Percentiles rank a stretch among this genome's conserved stretches.
phyloP scores from a whole-genome alignment of 148 eudicot genomes.

The Cornus kousa region DNA sequence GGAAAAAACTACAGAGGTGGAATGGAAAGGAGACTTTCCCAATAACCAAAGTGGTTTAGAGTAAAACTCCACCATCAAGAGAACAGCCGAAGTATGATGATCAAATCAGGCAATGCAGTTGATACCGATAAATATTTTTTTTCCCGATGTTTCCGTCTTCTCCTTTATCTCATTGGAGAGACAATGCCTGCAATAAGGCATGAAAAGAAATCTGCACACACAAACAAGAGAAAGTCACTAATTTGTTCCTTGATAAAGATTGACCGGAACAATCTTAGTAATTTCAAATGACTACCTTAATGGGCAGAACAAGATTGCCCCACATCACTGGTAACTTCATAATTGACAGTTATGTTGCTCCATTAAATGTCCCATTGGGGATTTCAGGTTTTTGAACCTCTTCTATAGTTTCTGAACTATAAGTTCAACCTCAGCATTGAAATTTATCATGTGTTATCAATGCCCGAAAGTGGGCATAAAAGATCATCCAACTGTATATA shows the following conservation, averaged over 20 bases:
- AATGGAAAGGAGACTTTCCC: not conserved
- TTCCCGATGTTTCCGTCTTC: not conserved
- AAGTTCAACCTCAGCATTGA: not conserved
- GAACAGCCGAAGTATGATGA: not conserved
- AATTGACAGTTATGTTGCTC: slow-evolving; percentile 8
- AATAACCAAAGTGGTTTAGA: not conserved
- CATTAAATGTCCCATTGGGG: not conserved
- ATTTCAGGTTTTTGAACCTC: not conserved
- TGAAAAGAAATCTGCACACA: slow-evolving; percentile 13
- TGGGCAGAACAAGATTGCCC: not conserved
- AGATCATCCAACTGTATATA: slow-evolving; percentile 50
- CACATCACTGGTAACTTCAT: slow-evolving; percentile 3
- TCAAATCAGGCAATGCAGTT: slow-evolving; percentile 6
- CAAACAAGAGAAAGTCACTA: not conserved
- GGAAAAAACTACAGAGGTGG: not conserved
- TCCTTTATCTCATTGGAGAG: not conserved
- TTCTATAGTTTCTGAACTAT: not conserved
- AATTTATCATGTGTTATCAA: slow-evolving; percentile 17
- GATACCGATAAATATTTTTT: not conserved
- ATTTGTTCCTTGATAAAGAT: not conserved
- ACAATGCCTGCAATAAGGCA: not conserved
- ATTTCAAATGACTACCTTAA: slow-evolving; percentile 3
- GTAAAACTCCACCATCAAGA: slow-evolving; percentile 2
- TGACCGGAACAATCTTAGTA: not conserved
- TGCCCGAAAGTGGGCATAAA: slow-evolving; percentile 21